Percentiles rank a stretch among this genome's conserved stretches.
Conservation (phyloP, 1,284 basidiomycete genomes). For the Coriolopsis trogii region DNA sequence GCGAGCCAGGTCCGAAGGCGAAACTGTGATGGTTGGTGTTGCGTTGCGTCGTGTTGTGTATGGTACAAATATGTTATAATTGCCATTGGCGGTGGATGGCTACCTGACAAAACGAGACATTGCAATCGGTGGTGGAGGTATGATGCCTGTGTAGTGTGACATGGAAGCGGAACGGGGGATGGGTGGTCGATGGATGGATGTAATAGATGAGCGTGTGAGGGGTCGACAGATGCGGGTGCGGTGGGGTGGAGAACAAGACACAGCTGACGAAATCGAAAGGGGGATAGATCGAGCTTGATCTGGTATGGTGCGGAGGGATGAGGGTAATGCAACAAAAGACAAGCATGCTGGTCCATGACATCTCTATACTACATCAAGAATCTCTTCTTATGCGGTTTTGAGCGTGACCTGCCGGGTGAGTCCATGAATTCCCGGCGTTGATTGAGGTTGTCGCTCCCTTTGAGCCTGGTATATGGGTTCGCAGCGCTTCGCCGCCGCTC, state of each 20-base stretch:
- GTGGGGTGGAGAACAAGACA: too few relatives aligned
- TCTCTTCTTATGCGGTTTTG: too few relatives aligned
- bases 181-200: not conserved
- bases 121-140: not conserved
- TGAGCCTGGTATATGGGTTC: constrained; percentile 40
- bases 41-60: constrained; percentile 11
- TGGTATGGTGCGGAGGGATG: not conserved
- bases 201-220: not conserved
- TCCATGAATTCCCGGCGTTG: constrained; percentile 24
- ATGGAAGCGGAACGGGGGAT: not conserved
- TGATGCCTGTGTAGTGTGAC: too few relatives aligned
- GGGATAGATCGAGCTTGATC: not conserved
- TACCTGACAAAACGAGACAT: not conserved
- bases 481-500: constrained; percentile 15
- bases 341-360: not conserved
- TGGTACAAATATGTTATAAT: constrained; percentile 21
- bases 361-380: constrained; percentile 25
- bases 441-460: constrained; percentile 39
- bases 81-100: constrained; percentile 10
- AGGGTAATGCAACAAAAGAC: constrained; percentile 8
- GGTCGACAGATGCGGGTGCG: not conserved
- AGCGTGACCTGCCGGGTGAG: constrained; percentile 17
- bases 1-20: constrained; percentile 34
- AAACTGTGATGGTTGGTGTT: constrained; percentile 38
- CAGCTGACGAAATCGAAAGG: too few relatives aligned